phyloP scores from a whole-genome alignment of 805 yeast species.

The Suhomyces pyralidae region DNA sequence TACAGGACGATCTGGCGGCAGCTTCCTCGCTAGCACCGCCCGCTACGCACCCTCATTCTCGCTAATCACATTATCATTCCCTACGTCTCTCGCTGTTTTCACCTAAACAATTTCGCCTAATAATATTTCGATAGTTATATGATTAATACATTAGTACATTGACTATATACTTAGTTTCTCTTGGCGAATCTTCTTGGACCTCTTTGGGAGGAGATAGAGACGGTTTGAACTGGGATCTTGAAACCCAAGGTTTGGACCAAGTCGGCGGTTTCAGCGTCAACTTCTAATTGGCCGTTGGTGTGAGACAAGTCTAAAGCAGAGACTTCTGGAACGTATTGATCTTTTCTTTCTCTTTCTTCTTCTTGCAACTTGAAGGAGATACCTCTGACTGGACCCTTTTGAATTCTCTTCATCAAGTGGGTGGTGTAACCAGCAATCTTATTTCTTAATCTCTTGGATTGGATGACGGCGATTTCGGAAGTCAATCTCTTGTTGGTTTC shows the following conservation, averaged over 20 bases:
- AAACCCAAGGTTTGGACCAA: constrained; percentile 92
- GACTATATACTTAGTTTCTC: constrained; percentile 58
- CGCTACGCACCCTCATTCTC: too few relatives aligned
- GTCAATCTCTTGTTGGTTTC: constrained; percentile 99
- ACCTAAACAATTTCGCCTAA: too few relatives aligned
- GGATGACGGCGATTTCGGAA: constrained; percentile 97
- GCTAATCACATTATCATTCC: too few relatives aligned
- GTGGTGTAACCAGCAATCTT: constrained; percentile 99
- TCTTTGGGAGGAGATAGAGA: constrained; percentile 86
- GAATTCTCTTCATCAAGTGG: constrained; percentile 99
- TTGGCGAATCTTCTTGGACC: constrained; percentile 87
- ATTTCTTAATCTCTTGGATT: constrained; percentile 99
- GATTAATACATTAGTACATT: constrained; percentile 2
- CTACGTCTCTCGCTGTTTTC: too few relatives aligned
- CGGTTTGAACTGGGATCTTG: constrained; percentile 78
- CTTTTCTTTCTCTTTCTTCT: constrained; percentile 99
- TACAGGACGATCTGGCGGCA: too few relatives aligned
- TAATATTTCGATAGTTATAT: background rate
- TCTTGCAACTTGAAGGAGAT: constrained; percentile 99
- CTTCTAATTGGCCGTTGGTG: constrained; percentile 94
- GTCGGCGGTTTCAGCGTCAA: constrained; percentile 95
- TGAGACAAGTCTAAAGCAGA: constrained; percentile 98
- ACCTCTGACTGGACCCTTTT: constrained; percentile 99
- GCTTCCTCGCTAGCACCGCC: background rate
- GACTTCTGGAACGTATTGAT: constrained; percentile 99